Percentiles rank a stretch among this genome's conserved stretches.
Evolutionary conservation across 169 alveolate genomes (phyloP).

Genomic region (Cryptosporidium andersoni): DNA sequence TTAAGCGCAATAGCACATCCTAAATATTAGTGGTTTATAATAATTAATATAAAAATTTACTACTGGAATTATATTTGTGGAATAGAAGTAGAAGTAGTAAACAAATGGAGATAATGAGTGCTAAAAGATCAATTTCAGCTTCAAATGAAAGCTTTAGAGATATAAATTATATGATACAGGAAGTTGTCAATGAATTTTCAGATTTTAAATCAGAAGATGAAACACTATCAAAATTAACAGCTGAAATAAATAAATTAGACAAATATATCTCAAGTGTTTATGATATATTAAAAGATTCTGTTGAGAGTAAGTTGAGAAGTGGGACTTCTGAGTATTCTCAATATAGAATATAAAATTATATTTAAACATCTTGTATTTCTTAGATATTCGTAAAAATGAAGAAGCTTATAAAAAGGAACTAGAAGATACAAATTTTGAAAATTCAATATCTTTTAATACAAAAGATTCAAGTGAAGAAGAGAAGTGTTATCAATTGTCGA

Average conservation of each 20-base stretch:
- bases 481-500: neutral
- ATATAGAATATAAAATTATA: too few relatives aligned
- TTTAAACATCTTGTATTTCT: neutral
- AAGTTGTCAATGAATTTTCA: neutral
- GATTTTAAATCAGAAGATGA: too few relatives aligned
- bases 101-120: neutral
- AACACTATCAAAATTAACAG: too few relatives aligned
- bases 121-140: conserved; percentile 34
- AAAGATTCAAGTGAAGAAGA: conserved; percentile 1
- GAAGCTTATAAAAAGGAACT: conserved; percentile 20
- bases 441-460: neutral
- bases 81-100: neutral
- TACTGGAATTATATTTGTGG: too few relatives aligned
- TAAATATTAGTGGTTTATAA: too few relatives aligned
- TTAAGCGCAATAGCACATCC: too few relatives aligned
- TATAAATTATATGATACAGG: conserved; percentile 25
- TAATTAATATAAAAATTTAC: too few relatives aligned
- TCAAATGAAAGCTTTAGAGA: conserved; percentile 38
- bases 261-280: conserved; percentile 13
- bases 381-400: conserved; percentile 34
- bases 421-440: conserved; percentile 11
- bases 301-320: neutral
- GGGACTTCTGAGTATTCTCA: conserved; percentile 4
- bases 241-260: neutral
- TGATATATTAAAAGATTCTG: neutral